Percentiles rank a stretch among this genome's conserved stretches.
Evolutionary conservation across 192 early-diverging fungal genomes (phyloP).

Genomic region (Mortierella claussenii): DNA sequence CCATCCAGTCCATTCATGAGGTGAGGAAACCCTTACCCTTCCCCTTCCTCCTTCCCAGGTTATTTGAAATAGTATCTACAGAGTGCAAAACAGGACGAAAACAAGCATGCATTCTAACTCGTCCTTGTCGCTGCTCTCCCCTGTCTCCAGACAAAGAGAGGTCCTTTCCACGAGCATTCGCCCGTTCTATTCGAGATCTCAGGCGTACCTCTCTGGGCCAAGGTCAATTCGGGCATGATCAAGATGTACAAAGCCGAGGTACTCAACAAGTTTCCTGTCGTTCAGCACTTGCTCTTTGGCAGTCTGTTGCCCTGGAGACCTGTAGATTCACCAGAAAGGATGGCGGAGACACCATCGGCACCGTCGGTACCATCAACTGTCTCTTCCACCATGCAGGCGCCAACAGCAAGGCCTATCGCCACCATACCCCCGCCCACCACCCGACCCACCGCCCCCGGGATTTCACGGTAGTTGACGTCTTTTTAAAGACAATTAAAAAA

Average conservation of each 20-base stretch:
- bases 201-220: constrained; percentile 87
- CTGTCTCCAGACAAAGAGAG: constrained; percentile 70
- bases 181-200: constrained; percentile 96
- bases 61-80: too few relatives aligned
- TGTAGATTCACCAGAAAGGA: constrained; percentile 21
- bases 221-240: constrained; percentile 90
- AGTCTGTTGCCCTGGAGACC: constrained; percentile 70
- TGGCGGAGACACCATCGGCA: not conserved
- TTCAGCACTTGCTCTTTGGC: constrained; percentile 97
- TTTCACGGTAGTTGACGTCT: too few relatives aligned
- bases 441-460: too few relatives aligned
- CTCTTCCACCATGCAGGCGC: too few relatives aligned
- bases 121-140: too few relatives aligned
- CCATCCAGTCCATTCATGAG: constrained; percentile 84
- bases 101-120: not conserved
- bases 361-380: not conserved
- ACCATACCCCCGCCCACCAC: too few relatives aligned
- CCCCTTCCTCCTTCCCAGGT: too few relatives aligned
- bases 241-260: constrained; percentile 97
- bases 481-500: too few relatives aligned
- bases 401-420: too few relatives aligned
- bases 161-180: constrained; percentile 83
- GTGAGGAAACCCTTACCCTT: constrained; percentile 39
- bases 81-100: not conserved
- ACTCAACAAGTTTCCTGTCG: constrained; percentile 92